phyloP scores from a whole-genome alignment of 441 rosid genomes.

The Mallotus japonicus region DNA sequence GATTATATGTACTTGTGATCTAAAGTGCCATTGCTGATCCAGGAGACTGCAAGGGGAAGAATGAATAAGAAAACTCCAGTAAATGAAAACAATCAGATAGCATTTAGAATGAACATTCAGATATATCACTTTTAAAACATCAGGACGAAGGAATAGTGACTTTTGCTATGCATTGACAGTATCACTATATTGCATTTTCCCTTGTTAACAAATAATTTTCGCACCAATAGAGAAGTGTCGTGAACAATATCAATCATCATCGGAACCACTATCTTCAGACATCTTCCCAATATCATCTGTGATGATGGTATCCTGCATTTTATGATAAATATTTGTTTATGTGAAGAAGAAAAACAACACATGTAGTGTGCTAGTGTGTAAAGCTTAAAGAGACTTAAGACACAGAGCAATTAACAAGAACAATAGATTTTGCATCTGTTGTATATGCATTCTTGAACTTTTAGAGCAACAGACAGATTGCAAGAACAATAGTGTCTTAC shows the following conservation, averaged over 20 bases:
- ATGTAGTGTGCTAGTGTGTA: neutral
- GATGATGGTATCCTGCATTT: conserved; percentile 45
- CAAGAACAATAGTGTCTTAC: conserved; percentile 31
- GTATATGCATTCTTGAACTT: neutral
- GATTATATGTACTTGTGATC: neutral
- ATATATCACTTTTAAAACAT: neutral
- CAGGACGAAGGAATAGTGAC: neutral
- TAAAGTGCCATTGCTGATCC: neutral
- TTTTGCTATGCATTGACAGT: neutral
- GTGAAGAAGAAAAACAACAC: neutral
- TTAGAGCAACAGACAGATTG: neutral
- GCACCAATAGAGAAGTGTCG: neutral
- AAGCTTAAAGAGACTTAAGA: neutral
- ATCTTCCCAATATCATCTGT: conserved; percentile 44
- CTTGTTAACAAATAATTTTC: neutral
- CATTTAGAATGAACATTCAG: neutral
- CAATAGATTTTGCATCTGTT: neutral
- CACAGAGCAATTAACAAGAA: neutral
- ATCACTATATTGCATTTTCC: neutral
- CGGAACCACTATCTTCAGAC: conserved; percentile 65
- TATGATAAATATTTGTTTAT: conserved; percentile 11
- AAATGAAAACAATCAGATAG: neutral
- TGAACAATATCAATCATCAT: conserved; percentile 39
- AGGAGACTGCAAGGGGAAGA: neutral
- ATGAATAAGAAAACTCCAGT: neutral